Base-by-base conservation (phyloP, 106 monocot species). In the Acanthochlamys bracteata region DNA sequence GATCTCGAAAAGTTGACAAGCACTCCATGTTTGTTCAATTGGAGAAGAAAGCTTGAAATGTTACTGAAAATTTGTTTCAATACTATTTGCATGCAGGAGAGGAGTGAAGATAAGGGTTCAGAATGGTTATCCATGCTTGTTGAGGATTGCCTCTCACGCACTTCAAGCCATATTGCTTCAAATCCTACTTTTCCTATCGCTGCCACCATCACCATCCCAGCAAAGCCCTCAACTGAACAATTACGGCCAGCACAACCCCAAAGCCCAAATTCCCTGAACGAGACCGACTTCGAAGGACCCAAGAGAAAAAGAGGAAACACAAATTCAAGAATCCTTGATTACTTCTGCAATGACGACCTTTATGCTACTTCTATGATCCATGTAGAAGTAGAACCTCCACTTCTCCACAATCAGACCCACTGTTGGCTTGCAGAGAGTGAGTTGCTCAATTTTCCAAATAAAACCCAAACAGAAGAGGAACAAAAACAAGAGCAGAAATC, bases 351-450 rank as follows among this genome's bases (percentile, higher is more conserved):
- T 40, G 1, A 41, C 62, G 40, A 19, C 41, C 7, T 20, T 39
- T 8, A 9, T 42, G n/a, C 69, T 3, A 45, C 43, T 45, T 9
- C 43, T 13, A n/a, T n/a, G n/a, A 45, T 45, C 43, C 43, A 45
- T 13, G n/a, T n/a, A n/a, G n/a, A n/a, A n/a, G 43, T 45, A 45
- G 74, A 74, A 63, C 68, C 70, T 7, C 80, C 74, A 33, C 68
- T 87, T 15, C 74, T 81, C 57, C 84, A 68, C 22, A 9, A 45
- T 45, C 92, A 84, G 20, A 57, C 81, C 27, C 58, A 79, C 24
- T n/a, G n/a, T n/a, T 92, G 92, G 92, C 75, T 92, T 13, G 92
- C 92, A 10, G 92, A 92, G 41, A 92, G 92, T 40, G 76, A 92
- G n/a, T n/a, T n/a, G 74, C 92, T 87, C 66, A 24, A 84, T 63